These are phyloP conservation scores for Aspergillus hancockii DNA, from an alignment of 495 filamentous ascomycete genomes.

Conservation along the genomic window DNA sequence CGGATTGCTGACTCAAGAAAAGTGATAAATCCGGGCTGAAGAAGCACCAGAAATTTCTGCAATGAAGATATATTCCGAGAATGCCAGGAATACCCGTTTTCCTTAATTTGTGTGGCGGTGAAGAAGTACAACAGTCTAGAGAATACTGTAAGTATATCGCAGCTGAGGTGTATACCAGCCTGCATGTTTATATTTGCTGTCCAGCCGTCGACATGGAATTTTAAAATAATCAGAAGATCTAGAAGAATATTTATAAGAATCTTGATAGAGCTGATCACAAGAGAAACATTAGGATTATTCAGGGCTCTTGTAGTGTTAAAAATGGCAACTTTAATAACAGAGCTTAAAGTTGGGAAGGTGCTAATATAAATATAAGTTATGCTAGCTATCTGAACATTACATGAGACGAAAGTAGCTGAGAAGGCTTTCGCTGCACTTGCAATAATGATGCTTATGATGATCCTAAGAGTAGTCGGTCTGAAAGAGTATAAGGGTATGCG, in stretches of 20 bases:
- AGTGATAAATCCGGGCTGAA: conserved; percentile 56
- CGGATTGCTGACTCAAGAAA: conserved; percentile 66
- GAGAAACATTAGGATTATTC: conserved; percentile 71
- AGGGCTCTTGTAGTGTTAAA: conserved; percentile 62
- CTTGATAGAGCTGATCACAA: conserved; percentile 65
- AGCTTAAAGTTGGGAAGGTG: conserved; percentile 61
- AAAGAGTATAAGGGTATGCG: conserved; percentile 64
- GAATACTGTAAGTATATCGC: conserved; percentile 57
- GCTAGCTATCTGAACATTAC: conserved; percentile 52
- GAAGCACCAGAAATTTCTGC: conserved; percentile 5
- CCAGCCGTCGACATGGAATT: conserved; percentile 58
- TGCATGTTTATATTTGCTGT: conserved; percentile 62
- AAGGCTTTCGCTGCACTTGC: conserved; percentile 53
- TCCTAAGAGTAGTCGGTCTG: conserved; percentile 59
- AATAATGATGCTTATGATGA: conserved; percentile 65
- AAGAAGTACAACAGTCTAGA: conserved; percentile 63
- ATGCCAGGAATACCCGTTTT: too few species aligned
- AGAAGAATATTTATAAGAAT: conserved; percentile 69
- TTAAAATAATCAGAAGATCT: conserved; percentile 68
- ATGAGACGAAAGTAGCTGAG: conserved; percentile 64
- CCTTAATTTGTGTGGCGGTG: too few species aligned
- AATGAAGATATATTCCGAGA: too few species aligned
- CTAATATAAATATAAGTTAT: conserved; percentile 67
- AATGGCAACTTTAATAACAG: conserved; percentile 64
- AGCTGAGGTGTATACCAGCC: conserved; percentile 62